Percentiles rank a stretch among this genome's conserved stretches.
Conservation (phyloP, 1,139 yeast species). For the Yamadazyma dushanensis region DNA sequence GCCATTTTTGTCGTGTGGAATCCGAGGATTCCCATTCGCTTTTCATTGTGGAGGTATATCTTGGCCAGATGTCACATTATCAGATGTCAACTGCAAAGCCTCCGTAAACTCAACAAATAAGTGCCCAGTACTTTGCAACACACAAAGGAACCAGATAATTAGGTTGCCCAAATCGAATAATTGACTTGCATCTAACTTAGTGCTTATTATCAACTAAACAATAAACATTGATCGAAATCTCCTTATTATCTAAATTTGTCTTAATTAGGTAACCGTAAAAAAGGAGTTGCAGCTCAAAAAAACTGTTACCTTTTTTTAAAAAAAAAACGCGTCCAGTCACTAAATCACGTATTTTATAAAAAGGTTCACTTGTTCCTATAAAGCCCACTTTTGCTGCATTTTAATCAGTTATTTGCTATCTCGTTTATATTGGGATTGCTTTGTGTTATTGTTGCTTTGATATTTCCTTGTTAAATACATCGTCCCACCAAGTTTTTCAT, state of each 20-base stretch:
- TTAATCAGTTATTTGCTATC: neutral
- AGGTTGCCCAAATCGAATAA: neutral
- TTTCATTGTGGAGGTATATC: too few relatives aligned
- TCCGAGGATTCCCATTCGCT: too few relatives aligned
- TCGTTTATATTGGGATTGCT: neutral
- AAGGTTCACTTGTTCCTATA: conserved; percentile 2
- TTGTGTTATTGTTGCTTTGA: neutral
- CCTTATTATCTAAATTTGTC: conserved; percentile 3
- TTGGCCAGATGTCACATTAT: too few relatives aligned
- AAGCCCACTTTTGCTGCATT: neutral
- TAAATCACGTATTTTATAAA: conserved; percentile 5
- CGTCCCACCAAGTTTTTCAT: too few relatives aligned
- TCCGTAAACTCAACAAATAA: too few relatives aligned
- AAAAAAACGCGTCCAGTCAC: conserved; percentile 3
- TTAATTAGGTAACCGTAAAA: conserved; percentile 2
- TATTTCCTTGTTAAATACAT: neutral
- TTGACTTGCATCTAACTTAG: too few relatives aligned
- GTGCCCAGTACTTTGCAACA: too few relatives aligned
- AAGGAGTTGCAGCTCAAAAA: conserved; percentile 3
- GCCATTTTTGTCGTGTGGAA: too few relatives aligned
- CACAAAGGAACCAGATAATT: too few relatives aligned
- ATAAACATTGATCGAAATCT: neutral
- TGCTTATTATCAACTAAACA: neutral
- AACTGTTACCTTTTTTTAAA: neutral
- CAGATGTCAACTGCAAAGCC: too few relatives aligned